phyloP scores from a whole-genome alignment of 768 basidiomycete genomes.

The Suillus paluster region DNA sequence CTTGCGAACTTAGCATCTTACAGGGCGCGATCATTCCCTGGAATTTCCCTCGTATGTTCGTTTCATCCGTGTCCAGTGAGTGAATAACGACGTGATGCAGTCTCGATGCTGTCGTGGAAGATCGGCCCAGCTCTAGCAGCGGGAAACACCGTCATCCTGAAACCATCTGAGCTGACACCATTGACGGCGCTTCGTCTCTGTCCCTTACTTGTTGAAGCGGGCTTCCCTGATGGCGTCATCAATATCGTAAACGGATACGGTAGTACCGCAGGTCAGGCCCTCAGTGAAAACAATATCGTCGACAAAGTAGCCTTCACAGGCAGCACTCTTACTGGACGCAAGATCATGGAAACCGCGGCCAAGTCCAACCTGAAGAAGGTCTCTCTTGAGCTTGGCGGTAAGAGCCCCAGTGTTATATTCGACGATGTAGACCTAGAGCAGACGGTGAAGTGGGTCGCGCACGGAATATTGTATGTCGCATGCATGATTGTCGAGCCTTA shows the following conservation, averaged over 20 bases:
- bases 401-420: conserved; percentile 64
- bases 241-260: conserved; percentile 65
- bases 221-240: conserved; percentile 66
- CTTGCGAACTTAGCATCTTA: background rate
- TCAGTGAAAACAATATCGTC: conserved; percentile 58
- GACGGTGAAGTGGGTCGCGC: conserved; percentile 59
- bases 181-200: conserved; percentile 53
- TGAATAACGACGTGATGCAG: background rate
- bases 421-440: conserved; percentile 63
- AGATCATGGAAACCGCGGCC: conserved; percentile 65
- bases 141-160: conserved; percentile 64
- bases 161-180: conserved; percentile 71
- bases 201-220: conserved; percentile 56
- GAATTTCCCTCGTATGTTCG: conserved; percentile 56
- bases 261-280: conserved; percentile 55
- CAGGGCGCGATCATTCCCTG: conserved; percentile 64
- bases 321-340: conserved; percentile 65
- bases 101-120: conserved; percentile 34
- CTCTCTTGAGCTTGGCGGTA: conserved; percentile 79
- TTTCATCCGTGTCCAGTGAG: background rate
- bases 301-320: conserved; percentile 79
- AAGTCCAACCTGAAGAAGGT: conserved; percentile 70
- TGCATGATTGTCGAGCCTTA: background rate
- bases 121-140: conserved; percentile 66
- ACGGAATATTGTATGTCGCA: conserved; percentile 60